Percentiles rank a stretch among this genome's conserved stretches.
Evolutionary conservation across 257 asterid species (phyloP).

Genomic region (Cordia subcordata): DNA sequence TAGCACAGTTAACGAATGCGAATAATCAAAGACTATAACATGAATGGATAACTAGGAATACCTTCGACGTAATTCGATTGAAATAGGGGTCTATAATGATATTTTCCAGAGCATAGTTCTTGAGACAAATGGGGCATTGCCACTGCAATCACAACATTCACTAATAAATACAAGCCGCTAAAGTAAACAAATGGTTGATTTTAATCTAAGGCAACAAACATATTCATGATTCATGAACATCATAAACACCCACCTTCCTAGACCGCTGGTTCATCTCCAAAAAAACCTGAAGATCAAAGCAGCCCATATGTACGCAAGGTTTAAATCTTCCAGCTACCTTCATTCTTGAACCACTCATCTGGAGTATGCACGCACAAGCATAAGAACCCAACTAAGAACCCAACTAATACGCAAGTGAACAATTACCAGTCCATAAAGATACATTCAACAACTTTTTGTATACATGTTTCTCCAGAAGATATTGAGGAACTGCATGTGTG

Average conservation of each 20-base stretch:
- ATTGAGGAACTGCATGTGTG: too few relatives aligned
- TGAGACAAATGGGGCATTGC: conserved; percentile 97
- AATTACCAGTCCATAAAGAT: neutral
- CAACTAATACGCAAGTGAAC: conserved; percentile 4
- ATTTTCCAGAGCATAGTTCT: conserved; percentile 83
- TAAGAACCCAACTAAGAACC: conserved; percentile 17
- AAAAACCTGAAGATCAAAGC: conserved; percentile 92
- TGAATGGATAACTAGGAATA: conserved; percentile 18
- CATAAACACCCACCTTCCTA: conserved; percentile 73
- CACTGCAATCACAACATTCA: conserved; percentile 56
- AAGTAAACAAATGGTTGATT: too few relatives aligned
- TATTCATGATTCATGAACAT: neutral
- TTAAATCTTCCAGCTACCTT: conserved; percentile 95
- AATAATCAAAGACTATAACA: conserved; percentile 9
- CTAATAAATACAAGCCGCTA: neutral
- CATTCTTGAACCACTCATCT: conserved; percentile 98
- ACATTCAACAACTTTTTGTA: too few relatives aligned
- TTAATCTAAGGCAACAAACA: too few relatives aligned
- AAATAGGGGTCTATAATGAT: conserved; percentile 89
- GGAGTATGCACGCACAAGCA: conserved; percentile 24
- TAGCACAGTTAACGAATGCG: conserved; percentile 7
- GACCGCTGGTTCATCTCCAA: conserved; percentile 98
- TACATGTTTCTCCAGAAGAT: too few relatives aligned
- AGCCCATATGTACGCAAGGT: conserved; percentile 92
- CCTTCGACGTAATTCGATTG: conserved; percentile 75